These are phyloP conservation scores for Diphasiastrum complanatum DNA, from an alignment of 83 land plant species.

Conservation along the genomic window DNA sequence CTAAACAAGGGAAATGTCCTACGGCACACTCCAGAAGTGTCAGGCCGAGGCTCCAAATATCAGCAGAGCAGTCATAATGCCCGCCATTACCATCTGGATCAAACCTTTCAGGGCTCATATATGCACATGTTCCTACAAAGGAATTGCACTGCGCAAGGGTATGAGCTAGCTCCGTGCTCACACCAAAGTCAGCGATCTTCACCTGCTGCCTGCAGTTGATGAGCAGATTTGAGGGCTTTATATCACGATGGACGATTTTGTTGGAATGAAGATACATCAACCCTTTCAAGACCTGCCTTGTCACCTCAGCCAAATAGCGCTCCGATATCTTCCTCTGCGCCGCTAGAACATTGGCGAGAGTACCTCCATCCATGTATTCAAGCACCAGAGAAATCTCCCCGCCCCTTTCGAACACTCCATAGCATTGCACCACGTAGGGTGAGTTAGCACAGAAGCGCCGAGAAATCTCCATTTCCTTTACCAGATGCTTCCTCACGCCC, in stretches of 20 bases:
- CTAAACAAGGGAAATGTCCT: slow-evolving; percentile 58
- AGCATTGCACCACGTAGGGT: slow-evolving; percentile 65
- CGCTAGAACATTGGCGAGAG: slow-evolving; percentile 35
- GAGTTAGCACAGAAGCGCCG: slow-evolving; percentile 35
- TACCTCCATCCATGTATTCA: slow-evolving; percentile 73
- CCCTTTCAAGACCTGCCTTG: slow-evolving; percentile 54
- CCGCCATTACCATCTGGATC: slow-evolving; percentile 67
- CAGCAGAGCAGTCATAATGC: slow-evolving; percentile 60
- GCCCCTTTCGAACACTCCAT: slow-evolving; percentile 60
- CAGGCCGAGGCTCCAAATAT: slow-evolving; percentile 73
- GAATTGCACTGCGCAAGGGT: slow-evolving; percentile 63
- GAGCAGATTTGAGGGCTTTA: slow-evolving; percentile 66
- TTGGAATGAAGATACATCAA: slow-evolving; percentile 51
- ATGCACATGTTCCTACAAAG: slow-evolving; percentile 65
- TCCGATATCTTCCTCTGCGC: slow-evolving; percentile 32
- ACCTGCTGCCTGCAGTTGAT: slow-evolving; percentile 31
- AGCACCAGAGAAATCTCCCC: slow-evolving; percentile 78
- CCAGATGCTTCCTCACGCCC: slow-evolving; percentile 55
- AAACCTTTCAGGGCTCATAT: slow-evolving; percentile 77
- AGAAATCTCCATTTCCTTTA: slow-evolving; percentile 64
- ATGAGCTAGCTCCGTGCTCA: slow-evolving; percentile 42
- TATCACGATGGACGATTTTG: slow-evolving; percentile 64
- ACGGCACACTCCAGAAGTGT: slow-evolving; percentile 59
- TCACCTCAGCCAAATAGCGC: slow-evolving; percentile 35
- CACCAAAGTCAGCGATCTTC: slow-evolving; percentile 77